Conservation (phyloP, 371 early-diverging fungal genomes). For the Lichtheimia ramosa region DNA sequence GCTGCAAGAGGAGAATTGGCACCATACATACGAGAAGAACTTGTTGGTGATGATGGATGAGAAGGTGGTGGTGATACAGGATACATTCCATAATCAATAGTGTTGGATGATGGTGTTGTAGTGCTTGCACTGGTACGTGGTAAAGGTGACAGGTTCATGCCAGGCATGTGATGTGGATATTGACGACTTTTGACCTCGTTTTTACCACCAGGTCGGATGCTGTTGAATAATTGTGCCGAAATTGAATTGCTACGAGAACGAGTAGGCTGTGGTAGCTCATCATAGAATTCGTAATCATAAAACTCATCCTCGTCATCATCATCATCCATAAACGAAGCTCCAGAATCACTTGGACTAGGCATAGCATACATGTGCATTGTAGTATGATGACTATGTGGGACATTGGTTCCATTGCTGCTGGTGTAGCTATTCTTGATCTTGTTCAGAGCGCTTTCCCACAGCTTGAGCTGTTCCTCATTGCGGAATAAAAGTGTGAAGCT, state of each 20-base stretch:
- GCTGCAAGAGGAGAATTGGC: constrained; percentile 29
- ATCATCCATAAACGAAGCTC: constrained; percentile 29
- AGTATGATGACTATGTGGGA: constrained; percentile 18
- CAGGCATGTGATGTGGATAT: constrained; percentile 16
- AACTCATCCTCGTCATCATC: constrained; percentile 45
- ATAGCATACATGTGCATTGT: constrained; percentile 24
- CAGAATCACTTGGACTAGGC: constrained; percentile 29
- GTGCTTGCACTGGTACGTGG: constrained; percentile 36
- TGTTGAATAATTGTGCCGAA: constrained; percentile 28
- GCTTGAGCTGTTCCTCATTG: constrained; percentile 86
- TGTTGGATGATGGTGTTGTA: constrained; percentile 13
- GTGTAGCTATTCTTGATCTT: constrained; percentile 24
- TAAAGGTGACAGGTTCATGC: constrained; percentile 39
- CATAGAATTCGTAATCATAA: constrained; percentile 45
- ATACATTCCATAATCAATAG: constrained; percentile 37
- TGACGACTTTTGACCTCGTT: constrained; percentile 10
- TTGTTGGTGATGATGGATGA: constrained; percentile 63
- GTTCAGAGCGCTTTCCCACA: constrained; percentile 81
- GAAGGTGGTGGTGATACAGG: constrained; percentile 65
- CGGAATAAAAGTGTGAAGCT: constrained; percentile 82
- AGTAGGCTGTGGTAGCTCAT: constrained; percentile 24
- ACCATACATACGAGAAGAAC: constrained; percentile 38
- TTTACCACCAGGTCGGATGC: constrained; percentile 5
- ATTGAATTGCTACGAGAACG: constrained; percentile 28
- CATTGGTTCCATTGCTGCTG: constrained; percentile 12